Evolutionary conservation across 2,329 filamentous ascomycete genomes (phyloP), one percentile per base, ranked within the genome.

Genomic region (Tolypocladium tropicale): DNA sequence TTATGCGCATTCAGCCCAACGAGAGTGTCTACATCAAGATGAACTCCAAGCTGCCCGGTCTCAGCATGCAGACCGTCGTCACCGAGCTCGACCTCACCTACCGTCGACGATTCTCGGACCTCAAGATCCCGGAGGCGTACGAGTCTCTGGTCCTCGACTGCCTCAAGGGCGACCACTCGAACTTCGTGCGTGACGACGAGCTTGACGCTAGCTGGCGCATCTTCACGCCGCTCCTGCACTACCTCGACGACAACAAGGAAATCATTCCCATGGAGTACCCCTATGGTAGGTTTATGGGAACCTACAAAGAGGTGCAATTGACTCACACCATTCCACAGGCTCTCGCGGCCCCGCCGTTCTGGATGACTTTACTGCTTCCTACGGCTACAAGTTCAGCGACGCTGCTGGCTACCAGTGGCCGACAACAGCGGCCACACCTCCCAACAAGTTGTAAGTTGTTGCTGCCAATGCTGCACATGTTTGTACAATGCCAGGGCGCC

Each of bases 1-100:
- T 99, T 67, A 96, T 99, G 79, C 92, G 94, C 64, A 95, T 99
- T 62, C 94, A 99, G 79, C 94, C 94, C 66, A 99, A 99, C 78
- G 94, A 99, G 82, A 95, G 90, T 71, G 92, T 99, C 64, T 99
- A 99, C 78, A 95, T 97, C 75, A 99, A 99, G 85, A 99, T 99
- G 94, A 99, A 99, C 86, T 97, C 93, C 33, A 99, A 99, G 82
- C 81, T 99, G 58, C 95, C 94, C 23, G 94, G 94, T 67, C 80
- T 99, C 67, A 97, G 91, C 79, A 99, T 97, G 92, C 94, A 99
- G 81, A 99, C 94, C 14, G 94, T 97, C 41, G 90, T 96, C 65
- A 99, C 94, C 58, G 94, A 99, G 78, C 88, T 99, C 58, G 94
- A 99, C 70, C 84, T 99, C 64, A 99, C 95, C 61, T 99, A 99